Base-by-base conservation (phyloP, 225 moss, liverwort and hornwort genomes). In the Asterella californica region DNA sequence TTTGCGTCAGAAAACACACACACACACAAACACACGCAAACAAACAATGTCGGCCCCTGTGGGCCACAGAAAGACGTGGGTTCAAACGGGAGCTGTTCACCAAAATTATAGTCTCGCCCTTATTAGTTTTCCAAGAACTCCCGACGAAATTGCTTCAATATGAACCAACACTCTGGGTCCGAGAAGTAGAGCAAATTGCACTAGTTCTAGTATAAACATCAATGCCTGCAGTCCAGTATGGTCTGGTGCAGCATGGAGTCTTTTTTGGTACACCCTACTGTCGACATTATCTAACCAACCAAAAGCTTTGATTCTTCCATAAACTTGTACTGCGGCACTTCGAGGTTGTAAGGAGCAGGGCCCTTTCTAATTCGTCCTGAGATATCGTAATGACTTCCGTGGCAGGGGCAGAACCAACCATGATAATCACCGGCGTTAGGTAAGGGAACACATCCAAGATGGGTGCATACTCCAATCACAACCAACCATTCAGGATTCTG, bases 331-430 rank as follows among this genome's bases (percentile, higher is more conserved):
- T 80, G 77, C 9, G 87, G 87, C 64, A 87, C 87, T 78, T 87
- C 87, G 62, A 87, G 80, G 25, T 87, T 87, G 78, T 87, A 87
- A 45, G 87, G 87, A 77, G 87, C 87, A 25, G 87, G 87, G 17
- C 87, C 87, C 80, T 84, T 87, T 50, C 87, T 84, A 67, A 84
- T 84, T 54, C 87, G 82, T 34, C 87, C 87, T n/a, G 87, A 87
- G 65, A 87, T 87, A 73, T 87, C 87, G 27, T 87, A 87, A 65
- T 87, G 87, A 76, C 87, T 87, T 70, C 87, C 87, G 45, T 87
- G 87, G 75, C 87, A 87, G 45, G 87, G 87, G 69, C 87, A 87
- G 80, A 87, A 87, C 87, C 87, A 87, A 76, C 87, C 87, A 38
- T 82, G 82, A 36, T 87, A 87, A 69, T 87, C 87, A 55, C 87